A percentile compares a stretch with the other conserved stretches of the same genome.
Conservation (phyloP, 1,139 yeast genomes). For the Lodderomyces orthopsilosis region DNA sequence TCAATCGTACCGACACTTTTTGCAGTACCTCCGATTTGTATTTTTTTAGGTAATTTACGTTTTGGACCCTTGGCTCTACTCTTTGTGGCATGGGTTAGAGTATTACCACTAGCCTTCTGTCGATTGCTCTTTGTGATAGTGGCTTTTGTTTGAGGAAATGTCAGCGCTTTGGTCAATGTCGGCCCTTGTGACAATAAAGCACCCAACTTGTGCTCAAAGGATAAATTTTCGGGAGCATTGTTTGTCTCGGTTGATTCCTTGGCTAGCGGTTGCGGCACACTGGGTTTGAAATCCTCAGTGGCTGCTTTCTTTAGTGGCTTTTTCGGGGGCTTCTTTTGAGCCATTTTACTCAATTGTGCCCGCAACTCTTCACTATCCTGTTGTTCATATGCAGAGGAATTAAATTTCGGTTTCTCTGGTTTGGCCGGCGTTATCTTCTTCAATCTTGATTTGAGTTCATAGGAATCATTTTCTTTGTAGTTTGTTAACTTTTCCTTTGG, state of each 20-base stretch:
- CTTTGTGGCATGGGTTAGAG: conserved; percentile 59
- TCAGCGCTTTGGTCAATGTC: conserved; percentile 10
- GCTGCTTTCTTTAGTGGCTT: conserved; percentile 2
- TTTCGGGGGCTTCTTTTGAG: conserved; percentile 1
- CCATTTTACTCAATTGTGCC: conserved; percentile 21
- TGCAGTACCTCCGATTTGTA: conserved; percentile 6
- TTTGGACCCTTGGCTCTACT: conserved; percentile 71
- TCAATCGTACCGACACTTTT: too few species aligned
- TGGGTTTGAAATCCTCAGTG: background rate
- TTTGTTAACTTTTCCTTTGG: conserved; percentile 1
- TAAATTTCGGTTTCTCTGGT: conserved; percentile 12
- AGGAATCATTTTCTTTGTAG: conserved; percentile 4
- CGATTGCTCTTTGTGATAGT: conserved; percentile 24
- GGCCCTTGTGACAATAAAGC: conserved; percentile 11
- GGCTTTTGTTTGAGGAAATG: conserved; percentile 9
- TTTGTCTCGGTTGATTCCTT: conserved; percentile 3
- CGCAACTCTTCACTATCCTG: conserved; percentile 24
- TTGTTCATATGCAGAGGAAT: conserved; percentile 17
- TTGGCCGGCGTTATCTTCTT: conserved; percentile 7
- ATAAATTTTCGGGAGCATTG: conserved; percentile 7
- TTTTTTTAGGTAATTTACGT: conserved; percentile 57
- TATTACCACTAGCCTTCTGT: conserved; percentile 40
- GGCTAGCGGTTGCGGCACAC: background rate
- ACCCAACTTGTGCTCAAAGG: conserved; percentile 12
- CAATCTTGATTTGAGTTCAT: conserved; percentile 5